These are phyloP conservation scores for Mortierella sp. DNA, from an alignment of 371 early-diverging fungal genomes.

Conservation along the genomic window DNA sequence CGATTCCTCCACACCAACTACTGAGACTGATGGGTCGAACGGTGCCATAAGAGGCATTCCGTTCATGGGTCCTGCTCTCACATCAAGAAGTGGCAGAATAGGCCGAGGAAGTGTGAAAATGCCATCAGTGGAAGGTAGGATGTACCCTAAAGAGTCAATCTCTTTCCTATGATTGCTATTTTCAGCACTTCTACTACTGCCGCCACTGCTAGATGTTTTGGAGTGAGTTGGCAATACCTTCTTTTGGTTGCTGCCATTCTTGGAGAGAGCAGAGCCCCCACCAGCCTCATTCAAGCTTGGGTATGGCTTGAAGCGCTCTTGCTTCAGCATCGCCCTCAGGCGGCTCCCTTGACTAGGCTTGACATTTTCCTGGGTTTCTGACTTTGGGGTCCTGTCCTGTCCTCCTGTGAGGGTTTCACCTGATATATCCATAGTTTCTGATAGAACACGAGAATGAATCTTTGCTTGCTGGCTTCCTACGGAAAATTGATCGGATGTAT, in stretches of 20 bases:
- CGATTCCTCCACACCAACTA: conserved; percentile 7
- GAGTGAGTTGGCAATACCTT: not conserved
- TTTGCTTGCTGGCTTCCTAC: not conserved
- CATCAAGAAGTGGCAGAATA: conserved; percentile 15
- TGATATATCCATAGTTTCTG: not conserved
- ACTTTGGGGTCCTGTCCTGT: conserved; percentile 4
- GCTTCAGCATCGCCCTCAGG: conserved; percentile 9
- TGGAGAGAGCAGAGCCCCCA: not conserved
- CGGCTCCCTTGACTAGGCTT: conserved; percentile 7
- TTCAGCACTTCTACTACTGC: not conserved
- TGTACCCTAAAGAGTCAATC: not conserved
- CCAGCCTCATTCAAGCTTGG: not conserved
- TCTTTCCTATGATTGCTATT: not conserved
- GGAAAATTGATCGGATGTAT: not conserved
- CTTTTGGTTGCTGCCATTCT: not conserved
- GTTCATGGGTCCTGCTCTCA: not conserved
- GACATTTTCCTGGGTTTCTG: not conserved
- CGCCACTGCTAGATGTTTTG: not conserved
- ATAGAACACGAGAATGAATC: not conserved
- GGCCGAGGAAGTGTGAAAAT: conserved; percentile 35
- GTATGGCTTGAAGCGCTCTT: conserved; percentile 27
- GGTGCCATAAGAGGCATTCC: not conserved
- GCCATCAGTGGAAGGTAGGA: conserved; percentile 17
- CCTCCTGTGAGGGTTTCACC: not conserved
- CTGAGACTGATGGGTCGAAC: not conserved